Percentiles rank a stretch among this genome's conserved stretches.
These are phyloP conservation scores for Prosopis cineraria DNA, from an alignment of 306 rosid genomes.

Conservation along the genomic window DNA sequence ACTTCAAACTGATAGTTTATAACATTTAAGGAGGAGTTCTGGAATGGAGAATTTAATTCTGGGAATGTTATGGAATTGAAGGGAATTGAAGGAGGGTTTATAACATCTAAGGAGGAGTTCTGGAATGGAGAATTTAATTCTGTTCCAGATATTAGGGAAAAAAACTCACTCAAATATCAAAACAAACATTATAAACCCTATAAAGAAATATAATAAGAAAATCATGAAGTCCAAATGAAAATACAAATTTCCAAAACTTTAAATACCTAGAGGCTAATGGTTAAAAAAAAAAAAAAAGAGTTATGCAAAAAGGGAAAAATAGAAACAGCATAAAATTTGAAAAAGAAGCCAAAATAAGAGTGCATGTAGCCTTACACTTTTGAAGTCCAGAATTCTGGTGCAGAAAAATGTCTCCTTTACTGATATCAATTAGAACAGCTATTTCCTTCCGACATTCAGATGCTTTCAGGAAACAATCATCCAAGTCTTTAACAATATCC, in stretches of 20 bases:
- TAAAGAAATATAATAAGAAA: neutral
- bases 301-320: neutral
- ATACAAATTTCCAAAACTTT: neutral
- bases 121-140: too few relatives aligned
- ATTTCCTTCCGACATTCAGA: constrained; percentile 76
- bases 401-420: constrained; percentile 52
- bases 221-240: constrained; percentile 17
- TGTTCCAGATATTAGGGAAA: neutral
- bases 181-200: neutral
- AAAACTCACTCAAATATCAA: neutral
- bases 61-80: too few relatives aligned
- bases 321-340: neutral
- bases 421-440: constrained; percentile 78
- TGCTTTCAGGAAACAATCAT: constrained; percentile 83
- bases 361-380: constrained; percentile 50
- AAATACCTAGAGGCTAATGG: constrained; percentile 11
- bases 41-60: too few relatives aligned
- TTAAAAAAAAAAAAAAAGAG: too few relatives aligned
- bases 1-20: too few relatives aligned
- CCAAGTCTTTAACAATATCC: constrained; percentile 66
- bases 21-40: too few relatives aligned
- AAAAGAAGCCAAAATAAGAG: constrained; percentile 14
- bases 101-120: too few relatives aligned
- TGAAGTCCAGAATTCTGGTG: constrained; percentile 47
- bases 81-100: too few relatives aligned